Evolutionary conservation across 208 protist genomes (phyloP), one percentile per base, ranked within the genome.

Genomic region (Trypanosomatidae sp.): DNA sequence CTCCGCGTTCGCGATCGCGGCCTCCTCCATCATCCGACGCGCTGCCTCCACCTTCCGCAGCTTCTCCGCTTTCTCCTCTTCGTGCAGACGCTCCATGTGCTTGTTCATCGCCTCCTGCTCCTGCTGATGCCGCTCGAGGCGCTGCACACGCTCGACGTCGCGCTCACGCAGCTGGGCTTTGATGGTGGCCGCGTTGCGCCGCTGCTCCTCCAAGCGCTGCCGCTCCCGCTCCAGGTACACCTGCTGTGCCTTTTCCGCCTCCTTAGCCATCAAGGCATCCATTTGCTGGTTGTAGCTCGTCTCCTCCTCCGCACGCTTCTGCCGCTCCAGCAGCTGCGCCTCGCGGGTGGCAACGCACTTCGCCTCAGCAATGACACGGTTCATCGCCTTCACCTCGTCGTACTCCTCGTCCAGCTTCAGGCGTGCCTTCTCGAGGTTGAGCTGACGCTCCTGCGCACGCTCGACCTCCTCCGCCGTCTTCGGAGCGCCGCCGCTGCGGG

Each of bases 351-450:
- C 95, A 28, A 97, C 89, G 62, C 93, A 98, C 80, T 97, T 95
- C 9, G 93, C 91, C 75, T 98, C 96, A 9, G 86, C 62, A 50
- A 97, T 87, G 66, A 98, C 74, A 46, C 89, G 83, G 68, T 98
- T 98, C 95, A 98, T 98, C 1, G 83, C 85, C 76, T 96, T 96
- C 22, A 98, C 95, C 66, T 98, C 97, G 66, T 98, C 95, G 65
- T 89, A 91, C 56, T 92, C 74, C 71, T 98, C 92, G 67, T 98
- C 93, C 62, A 97, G 69, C 74, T 92, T 88, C 41, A 79, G 65
- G 15, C 85, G 82, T 17, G 95, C 95, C 55, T 80, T 81, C 78
- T 95, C 89, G 17, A 97, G 81, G 67, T 95, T 68, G 33, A 91
- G 47, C 55, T 85, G 84, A 0, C 83, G 83, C 79, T 86, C 75